phyloP scores from a whole-genome alignment of 2,329 filamentous ascomycete genomes.

The Phaeoacremonium minimum region DNA sequence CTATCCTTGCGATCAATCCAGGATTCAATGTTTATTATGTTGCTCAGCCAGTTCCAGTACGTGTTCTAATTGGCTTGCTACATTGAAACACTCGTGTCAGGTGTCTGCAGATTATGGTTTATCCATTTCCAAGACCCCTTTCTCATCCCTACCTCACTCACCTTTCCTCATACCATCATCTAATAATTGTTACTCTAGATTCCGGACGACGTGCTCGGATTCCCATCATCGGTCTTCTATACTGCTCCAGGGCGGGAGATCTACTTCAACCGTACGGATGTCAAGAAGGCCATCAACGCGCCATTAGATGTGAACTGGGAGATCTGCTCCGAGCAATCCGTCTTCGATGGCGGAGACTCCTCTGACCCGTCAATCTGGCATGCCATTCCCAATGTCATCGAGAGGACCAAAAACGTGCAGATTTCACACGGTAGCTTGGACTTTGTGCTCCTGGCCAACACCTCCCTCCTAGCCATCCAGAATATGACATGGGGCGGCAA shows the following conservation, averaged over 20 bases:
- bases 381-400: conserved; percentile 57
- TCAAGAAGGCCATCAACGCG: conserved; percentile 17
- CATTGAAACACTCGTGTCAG: too few species aligned
- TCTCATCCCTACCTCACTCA: too few species aligned
- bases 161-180: too few species aligned
- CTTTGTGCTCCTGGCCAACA: conserved; percentile 60
- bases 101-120: too few species aligned
- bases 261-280: conserved; percentile 62
- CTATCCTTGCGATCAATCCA: conserved; percentile 55
- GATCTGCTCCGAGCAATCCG: conserved; percentile 43
- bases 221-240: conserved; percentile 58
- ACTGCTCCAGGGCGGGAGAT: conserved; percentile 52
- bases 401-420: conserved; percentile 63
- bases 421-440: conserved; percentile 69
- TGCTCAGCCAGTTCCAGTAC: conserved; percentile 45
- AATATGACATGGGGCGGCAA: conserved; percentile 72
- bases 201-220: conserved; percentile 8
- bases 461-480: conserved; percentile 64
- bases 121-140: too few species aligned
- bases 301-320: conserved; percentile 37
- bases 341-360: conserved; percentile 33
- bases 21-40: conserved; percentile 73
- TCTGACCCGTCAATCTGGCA: conserved; percentile 9
- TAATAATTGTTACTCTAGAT: too few species aligned
- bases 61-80: too few species aligned